These are phyloP conservation scores for Spirogloea muscicola DNA, from an alignment of 139 green algal genomes.

Conservation along the genomic window DNA sequence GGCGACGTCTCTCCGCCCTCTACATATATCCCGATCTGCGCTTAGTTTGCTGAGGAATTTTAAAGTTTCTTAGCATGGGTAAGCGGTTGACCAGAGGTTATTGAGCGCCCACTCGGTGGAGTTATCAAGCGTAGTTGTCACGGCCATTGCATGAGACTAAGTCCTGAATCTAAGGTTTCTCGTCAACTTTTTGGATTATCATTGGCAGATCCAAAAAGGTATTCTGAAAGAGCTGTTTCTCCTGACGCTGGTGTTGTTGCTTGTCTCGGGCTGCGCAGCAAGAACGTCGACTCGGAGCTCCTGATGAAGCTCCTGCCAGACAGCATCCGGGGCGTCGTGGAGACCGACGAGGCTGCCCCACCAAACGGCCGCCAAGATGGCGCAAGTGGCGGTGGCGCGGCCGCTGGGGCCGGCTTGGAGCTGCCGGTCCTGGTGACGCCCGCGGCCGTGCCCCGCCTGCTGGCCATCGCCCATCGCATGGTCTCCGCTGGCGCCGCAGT, in stretches of 20 bases:
- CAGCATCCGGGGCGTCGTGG: not conserved
- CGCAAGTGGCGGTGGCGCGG: not conserved
- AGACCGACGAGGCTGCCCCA: not conserved
- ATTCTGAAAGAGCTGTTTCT: not conserved
- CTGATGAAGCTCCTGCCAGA: constrained; percentile 13
- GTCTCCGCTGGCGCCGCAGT: not conserved
- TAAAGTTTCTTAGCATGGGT: no score
- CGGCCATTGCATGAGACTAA: no score
- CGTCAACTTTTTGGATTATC: not conserved
- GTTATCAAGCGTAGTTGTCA: no score
- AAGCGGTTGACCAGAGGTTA: no score
- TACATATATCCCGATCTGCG: not conserved
- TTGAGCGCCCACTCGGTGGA: no score
- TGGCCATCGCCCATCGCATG: constrained; percentile 9
- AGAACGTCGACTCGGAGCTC: not conserved
- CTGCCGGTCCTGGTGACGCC: not conserved
- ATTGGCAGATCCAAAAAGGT: not conserved
- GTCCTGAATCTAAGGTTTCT: no score
- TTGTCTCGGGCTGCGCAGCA: constrained; percentile 9
- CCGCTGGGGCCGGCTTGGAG: not conserved
- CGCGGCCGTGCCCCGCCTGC: not conserved
- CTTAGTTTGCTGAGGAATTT: no score
- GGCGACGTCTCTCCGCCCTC: not conserved
- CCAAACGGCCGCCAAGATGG: not conserved
- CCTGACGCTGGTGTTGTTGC: not conserved